phyloP scores from a whole-genome alignment of 2,329 filamentous ascomycete species.

The Fusarium subglutinans region DNA sequence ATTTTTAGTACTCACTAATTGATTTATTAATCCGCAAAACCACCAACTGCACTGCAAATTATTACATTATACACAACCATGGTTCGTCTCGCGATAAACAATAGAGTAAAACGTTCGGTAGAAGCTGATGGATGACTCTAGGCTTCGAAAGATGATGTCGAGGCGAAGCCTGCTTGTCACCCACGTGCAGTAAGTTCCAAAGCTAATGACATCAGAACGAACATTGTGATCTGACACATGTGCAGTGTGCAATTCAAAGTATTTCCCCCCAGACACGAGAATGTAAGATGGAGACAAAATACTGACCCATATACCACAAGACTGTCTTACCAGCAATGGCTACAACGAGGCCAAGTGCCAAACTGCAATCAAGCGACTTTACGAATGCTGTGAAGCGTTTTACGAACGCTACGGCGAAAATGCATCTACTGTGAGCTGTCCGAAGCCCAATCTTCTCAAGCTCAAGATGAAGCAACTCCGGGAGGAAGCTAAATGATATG shows the following conservation, averaged over 20 bases:
- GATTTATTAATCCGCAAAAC: neutral
- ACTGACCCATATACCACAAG: constrained; percentile 55
- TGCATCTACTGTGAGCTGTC: constrained; percentile 83
- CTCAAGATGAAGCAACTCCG: constrained; percentile 82
- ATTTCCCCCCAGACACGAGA: neutral
- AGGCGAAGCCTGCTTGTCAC: constrained; percentile 83
- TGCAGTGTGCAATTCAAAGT: constrained; percentile 91
- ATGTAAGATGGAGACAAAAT: neutral
- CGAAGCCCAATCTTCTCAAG: constrained; percentile 79
- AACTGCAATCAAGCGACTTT: constrained; percentile 81
- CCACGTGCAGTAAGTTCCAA: constrained; percentile 75
- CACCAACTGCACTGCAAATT: neutral
- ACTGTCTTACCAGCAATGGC: constrained; percentile 83
- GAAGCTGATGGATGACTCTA: constrained; percentile 13
- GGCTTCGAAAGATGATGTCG: constrained; percentile 73
- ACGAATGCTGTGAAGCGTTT: constrained; percentile 92
- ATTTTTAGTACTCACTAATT: neutral
- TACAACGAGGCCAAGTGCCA: constrained; percentile 89
- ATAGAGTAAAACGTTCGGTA: neutral
- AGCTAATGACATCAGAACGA: neutral
- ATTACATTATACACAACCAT: neutral
- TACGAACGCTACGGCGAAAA: constrained; percentile 82
- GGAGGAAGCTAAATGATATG: constrained; percentile 57
- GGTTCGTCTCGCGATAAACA: neutral
- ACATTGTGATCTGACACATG: constrained; percentile 18